A percentile compares a stretch with the other conserved stretches of the same genome.
These are phyloP conservation scores for Aspergillus kassunensis DNA, from an alignment of 495 filamentous ascomycete genomes.

Conservation along the genomic window DNA sequence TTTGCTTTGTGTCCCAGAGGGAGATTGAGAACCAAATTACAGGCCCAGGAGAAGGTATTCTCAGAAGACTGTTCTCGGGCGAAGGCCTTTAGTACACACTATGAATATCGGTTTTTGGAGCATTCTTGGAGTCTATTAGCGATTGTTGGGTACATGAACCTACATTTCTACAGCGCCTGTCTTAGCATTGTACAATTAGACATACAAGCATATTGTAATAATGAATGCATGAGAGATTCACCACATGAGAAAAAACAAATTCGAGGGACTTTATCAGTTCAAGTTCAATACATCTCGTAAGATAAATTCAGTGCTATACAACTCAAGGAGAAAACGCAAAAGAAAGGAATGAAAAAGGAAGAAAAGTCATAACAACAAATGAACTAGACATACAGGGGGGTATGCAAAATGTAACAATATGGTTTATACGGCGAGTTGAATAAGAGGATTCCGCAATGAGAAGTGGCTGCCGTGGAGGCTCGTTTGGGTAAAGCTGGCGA, in stretches of 20 bases:
- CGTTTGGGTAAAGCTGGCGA: background rate
- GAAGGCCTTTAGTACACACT: conserved; percentile 30
- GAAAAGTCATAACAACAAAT: too few species aligned
- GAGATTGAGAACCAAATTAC: conserved; percentile 70
- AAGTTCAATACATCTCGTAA: conserved; percentile 4
- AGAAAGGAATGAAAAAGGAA: conserved; percentile 3
- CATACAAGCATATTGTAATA: background rate
- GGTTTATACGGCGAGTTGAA: conserved; percentile 19
- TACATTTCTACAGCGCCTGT: background rate
- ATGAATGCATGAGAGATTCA: background rate
- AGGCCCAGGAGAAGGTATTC: conserved; percentile 58
- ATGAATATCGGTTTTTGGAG: conserved; percentile 1
- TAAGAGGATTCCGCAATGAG: conserved; percentile 12
- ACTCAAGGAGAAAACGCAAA: conserved; percentile 7
- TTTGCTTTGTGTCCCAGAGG: conserved; percentile 71
- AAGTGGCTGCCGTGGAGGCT: background rate
- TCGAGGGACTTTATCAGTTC: background rate
- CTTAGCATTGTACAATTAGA: background rate
- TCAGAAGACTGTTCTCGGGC: conserved; percentile 41
- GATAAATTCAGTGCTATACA: conserved; percentile 7
- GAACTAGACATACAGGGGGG: conserved; percentile 22
- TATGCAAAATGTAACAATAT: conserved; percentile 19
- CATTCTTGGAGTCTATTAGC: conserved; percentile 12
- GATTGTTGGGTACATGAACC: conserved; percentile 6
- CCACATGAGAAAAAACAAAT: background rate